Conservation (phyloP, 2,329 filamentous ascomycete species). For the Xylaria arbuscula region DNA sequence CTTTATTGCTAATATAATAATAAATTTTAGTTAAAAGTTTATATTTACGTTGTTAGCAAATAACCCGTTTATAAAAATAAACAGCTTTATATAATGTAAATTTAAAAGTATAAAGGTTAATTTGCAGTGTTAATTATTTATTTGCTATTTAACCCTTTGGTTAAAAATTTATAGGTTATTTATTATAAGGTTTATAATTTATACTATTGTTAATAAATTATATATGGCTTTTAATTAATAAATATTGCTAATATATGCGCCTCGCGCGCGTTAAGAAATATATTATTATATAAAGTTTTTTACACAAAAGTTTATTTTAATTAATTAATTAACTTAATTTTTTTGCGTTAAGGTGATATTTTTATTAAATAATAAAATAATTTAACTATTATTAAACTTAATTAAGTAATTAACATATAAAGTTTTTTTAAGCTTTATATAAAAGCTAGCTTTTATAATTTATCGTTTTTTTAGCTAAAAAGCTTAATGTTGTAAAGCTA, state of each 20-base stretch:
- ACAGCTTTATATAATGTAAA: no score
- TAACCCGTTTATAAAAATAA: not conserved
- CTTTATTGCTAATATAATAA: slow-evolving; percentile 2
- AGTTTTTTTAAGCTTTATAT: not conserved
- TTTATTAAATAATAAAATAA: not conserved
- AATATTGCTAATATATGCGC: no score
- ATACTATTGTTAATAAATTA: not conserved
- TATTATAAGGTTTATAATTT: not conserved
- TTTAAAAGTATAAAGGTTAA: no score
- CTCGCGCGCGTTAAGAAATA: no score
- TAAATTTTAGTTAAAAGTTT: not conserved
- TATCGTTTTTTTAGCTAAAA: not conserved
- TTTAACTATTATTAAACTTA: not conserved
- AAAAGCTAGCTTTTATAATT: not conserved
- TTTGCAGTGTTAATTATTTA: not conserved
- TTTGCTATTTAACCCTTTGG: not conserved
- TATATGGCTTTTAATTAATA: no score
- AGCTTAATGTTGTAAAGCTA: not conserved
- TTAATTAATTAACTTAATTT: not conserved
- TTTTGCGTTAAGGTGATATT: not conserved
- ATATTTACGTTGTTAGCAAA: slow-evolving; percentile 3
- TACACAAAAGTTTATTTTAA: not conserved
- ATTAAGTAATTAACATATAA: not conserved
- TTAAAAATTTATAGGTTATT: not conserved
- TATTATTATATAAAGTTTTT: not conserved